These are phyloP conservation scores for Pseudogymnoascus destructans DNA, from an alignment of 2,329 filamentous ascomycete genomes.

Conservation along the genomic window DNA sequence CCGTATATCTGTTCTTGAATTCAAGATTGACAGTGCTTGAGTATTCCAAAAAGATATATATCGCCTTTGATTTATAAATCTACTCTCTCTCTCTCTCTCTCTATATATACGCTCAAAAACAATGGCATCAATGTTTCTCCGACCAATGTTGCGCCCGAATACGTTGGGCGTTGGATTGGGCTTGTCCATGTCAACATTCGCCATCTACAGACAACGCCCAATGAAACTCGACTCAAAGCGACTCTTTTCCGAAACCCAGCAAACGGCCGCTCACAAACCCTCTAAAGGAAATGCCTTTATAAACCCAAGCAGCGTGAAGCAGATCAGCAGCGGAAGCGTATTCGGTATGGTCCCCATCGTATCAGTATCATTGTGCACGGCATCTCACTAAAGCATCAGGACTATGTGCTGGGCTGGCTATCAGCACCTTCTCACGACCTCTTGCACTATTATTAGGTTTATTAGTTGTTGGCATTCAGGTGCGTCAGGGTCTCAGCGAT, in stretches of 20 bases:
- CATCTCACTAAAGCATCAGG: conserved; percentile 27
- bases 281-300: conserved; percentile 16
- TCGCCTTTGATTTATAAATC: background rate
- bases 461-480: conserved; percentile 49
- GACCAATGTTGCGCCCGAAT: conserved; percentile 23
- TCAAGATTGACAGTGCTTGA: background rate
- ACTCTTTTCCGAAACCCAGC: conserved; percentile 15
- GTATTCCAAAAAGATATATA: background rate
- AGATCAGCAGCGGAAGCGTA: conserved; percentile 25
- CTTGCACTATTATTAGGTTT: conserved; percentile 55
- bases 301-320: conserved; percentile 21
- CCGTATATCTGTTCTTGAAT: background rate
- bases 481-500: conserved; percentile 28
- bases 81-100: background rate
- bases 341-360: conserved; percentile 19
- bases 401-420: conserved; percentile 47
- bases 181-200: conserved; percentile 26
- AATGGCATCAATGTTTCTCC: conserved; percentile 24
- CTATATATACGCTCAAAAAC: background rate
- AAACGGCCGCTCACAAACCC: conserved; percentile 23
- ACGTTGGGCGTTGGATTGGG: conserved; percentile 27
- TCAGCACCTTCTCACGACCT: conserved; percentile 58
- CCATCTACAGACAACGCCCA: conserved; percentile 23
- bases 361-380: background rate
- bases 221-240: conserved; percentile 23